Evolutionary conservation across 2,329 filamentous ascomycete genomes (phyloP).

Genomic region (Penicillium fuscoglaucum): DNA sequence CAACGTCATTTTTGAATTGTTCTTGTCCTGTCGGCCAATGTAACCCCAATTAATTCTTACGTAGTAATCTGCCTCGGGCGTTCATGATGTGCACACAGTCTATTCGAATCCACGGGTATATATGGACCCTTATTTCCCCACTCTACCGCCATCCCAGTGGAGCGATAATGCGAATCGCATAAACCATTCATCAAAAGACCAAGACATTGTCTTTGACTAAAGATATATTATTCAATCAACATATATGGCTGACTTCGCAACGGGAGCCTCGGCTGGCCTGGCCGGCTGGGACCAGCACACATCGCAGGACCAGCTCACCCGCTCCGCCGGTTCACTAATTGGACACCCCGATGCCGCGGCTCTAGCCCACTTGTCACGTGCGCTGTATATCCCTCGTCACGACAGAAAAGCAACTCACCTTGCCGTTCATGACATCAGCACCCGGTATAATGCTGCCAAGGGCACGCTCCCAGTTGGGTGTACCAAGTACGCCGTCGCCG

Average conservation of each 20-base stretch:
- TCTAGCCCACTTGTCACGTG: not conserved
- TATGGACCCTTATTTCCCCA: not conserved
- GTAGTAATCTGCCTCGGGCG: not conserved
- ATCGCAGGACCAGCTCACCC: not conserved
- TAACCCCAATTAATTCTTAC: too few species aligned
- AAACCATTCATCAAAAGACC: not conserved
- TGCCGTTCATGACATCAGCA: not conserved
- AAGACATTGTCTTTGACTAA: not conserved
- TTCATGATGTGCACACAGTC: not conserved
- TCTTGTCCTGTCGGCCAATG: not conserved
- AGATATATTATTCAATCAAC: not conserved
- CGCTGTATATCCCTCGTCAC: not conserved
- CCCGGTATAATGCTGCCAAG: not conserved
- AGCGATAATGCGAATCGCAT: not conserved
- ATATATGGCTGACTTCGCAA: too few species aligned
- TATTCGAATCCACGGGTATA: not conserved
- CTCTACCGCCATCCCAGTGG: too few species aligned
- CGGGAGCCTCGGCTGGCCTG: too few species aligned
- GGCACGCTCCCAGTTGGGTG: not conserved
- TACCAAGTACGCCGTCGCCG: not conserved
- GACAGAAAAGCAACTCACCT: not conserved
- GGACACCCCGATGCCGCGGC: not conserved
- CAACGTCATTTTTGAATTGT: not conserved
- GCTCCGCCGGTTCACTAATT: not conserved
- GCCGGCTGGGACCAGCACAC: not conserved